Evolutionary conservation across 169 alveolate genomes (phyloP).

Genomic region (Eimeria tenella): DNA sequence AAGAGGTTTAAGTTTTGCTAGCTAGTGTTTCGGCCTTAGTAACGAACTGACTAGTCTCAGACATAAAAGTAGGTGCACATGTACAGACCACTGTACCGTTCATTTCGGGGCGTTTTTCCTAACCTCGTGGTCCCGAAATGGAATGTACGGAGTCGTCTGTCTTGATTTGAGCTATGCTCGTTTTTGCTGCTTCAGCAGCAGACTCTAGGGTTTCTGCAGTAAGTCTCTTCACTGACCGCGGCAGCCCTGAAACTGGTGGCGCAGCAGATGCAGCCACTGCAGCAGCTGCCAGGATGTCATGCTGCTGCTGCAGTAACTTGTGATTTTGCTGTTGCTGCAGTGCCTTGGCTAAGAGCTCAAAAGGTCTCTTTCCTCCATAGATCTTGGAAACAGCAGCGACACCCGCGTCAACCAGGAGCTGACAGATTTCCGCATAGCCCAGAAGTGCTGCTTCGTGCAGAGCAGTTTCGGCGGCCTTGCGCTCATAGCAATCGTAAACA

Average conservation of each 20-base stretch:
- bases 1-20: no score
- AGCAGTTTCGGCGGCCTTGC: conserved; percentile 32
- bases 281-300: conserved; percentile 45
- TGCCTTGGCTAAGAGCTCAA: conserved; percentile 52
- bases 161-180: neutral
- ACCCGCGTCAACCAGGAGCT: conserved; percentile 54
- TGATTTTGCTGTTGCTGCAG: conserved; percentile 67
- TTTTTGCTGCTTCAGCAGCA: conserved; percentile 4
- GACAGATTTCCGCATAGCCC: conserved; percentile 42
- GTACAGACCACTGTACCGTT: no score
- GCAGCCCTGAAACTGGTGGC: neutral
- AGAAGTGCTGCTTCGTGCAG: conserved; percentile 17
- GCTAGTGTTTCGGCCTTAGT: no score
- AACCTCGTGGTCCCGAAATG: neutral
- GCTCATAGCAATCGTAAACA: conserved; percentile 5
- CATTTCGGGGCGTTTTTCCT: no score
- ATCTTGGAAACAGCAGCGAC: neutral
- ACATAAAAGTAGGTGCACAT: neutral
- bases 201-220: conserved; percentile 17
- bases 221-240: neutral
- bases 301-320: conserved; percentile 50
- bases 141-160: neutral
- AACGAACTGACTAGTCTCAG: no score
- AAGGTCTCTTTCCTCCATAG: conserved; percentile 25
- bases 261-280: conserved; percentile 60